Evolutionary conservation across 768 basidiomycete species (phyloP).

Genomic region (Podaxis rugospora): DNA sequence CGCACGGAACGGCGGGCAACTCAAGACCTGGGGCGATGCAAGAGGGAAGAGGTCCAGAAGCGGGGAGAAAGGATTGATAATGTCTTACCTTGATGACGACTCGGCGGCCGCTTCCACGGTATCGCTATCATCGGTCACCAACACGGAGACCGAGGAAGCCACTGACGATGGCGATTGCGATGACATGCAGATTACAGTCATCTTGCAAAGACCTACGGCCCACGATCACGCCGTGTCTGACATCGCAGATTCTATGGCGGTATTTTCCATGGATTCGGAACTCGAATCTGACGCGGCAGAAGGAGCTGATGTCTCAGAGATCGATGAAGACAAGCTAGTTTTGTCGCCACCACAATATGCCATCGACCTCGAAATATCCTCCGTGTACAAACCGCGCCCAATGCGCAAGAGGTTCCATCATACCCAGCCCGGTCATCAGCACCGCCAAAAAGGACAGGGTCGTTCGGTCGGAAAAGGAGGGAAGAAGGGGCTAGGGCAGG

Average conservation of each 20-base stretch:
- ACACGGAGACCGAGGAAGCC: conserved; percentile 34
- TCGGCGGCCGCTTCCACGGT: conserved; percentile 13
- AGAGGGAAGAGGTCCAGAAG: conserved; percentile 34
- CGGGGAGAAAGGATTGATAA: conserved; percentile 30
- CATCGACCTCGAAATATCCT: conserved; percentile 61
- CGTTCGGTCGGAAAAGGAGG: conserved; percentile 29
- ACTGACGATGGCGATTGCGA: conserved; percentile 27
- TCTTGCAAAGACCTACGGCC: conserved; percentile 21
- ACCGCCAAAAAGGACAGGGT: conserved; percentile 24
- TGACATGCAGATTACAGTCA: conserved; percentile 27
- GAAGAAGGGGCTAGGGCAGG: conserved; percentile 31
- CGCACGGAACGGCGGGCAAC: background rate
- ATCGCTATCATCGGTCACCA: conserved; percentile 13
- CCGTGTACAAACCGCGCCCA: conserved; percentile 73
- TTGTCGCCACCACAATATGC: conserved; percentile 24
- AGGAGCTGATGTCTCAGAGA: conserved; percentile 18
- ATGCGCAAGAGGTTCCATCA: conserved; percentile 29
- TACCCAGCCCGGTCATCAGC: conserved; percentile 23
- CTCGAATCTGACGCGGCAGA: conserved; percentile 24
- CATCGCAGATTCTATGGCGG: conserved; percentile 16
- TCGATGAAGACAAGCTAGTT: conserved; percentile 18
- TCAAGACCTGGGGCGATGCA: conserved; percentile 19
- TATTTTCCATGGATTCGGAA: conserved; percentile 52
- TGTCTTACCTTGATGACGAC: conserved; percentile 22
- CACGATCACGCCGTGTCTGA: conserved; percentile 14